Evolutionary conservation across 140 eudicot genomes (phyloP).

Genomic region (Ambrosia hybrid): DNA sequence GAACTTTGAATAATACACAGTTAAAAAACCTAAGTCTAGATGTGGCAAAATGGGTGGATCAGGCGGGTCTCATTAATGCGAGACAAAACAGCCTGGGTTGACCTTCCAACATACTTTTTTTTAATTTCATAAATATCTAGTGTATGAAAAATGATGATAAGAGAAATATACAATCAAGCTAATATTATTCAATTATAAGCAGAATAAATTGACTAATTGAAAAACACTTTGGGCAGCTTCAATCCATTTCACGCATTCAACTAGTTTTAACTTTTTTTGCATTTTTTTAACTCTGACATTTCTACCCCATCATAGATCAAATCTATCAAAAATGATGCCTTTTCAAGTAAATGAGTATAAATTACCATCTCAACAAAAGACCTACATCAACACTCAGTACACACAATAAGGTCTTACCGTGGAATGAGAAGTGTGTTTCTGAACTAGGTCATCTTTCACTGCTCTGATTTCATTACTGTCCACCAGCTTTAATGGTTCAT

Average conservation of each 20-base stretch:
- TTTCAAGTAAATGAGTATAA: too few relatives aligned
- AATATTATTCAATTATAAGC: not conserved
- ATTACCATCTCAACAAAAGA: too few relatives aligned
- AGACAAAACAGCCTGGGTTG: not conserved
- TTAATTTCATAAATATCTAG: not conserved
- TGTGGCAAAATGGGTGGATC: not conserved
- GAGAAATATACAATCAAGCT: not conserved
- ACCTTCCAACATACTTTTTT: not conserved
- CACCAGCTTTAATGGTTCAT: conserved; percentile 40
- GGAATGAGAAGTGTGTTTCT: conserved; percentile 29
- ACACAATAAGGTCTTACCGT: conserved; percentile 30
- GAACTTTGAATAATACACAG: not conserved
- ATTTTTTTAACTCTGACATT: not conserved
- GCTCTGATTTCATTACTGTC: conserved; percentile 30
- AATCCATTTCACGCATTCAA: not conserved
- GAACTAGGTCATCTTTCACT: conserved; percentile 30
- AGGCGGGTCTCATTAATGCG: not conserved
- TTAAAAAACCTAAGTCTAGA: not conserved
- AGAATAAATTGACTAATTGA: not conserved
- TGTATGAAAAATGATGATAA: not conserved
- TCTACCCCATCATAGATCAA: not conserved
- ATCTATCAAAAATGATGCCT: not conserved
- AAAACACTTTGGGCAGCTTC: conserved; percentile 6
- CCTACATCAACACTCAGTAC: too few relatives aligned
- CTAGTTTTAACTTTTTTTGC: conserved; percentile 1